Conservation (phyloP, 2,329 filamentous ascomycete genomes). For the Chrysoporthe puriensis region DNA sequence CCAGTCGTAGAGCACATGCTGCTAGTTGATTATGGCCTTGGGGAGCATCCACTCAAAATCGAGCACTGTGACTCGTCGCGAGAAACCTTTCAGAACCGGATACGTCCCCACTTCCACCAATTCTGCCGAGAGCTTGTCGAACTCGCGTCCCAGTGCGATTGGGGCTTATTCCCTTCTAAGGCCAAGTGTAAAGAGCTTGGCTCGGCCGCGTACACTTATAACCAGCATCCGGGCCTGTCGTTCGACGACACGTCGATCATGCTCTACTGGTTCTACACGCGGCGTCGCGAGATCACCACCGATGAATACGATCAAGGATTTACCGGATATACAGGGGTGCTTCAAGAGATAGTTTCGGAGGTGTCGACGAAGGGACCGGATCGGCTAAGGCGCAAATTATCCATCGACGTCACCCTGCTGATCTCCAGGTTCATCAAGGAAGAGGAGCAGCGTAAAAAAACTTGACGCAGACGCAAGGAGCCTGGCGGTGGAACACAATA, state of each 20-base stretch:
- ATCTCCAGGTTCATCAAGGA: conserved; percentile 20
- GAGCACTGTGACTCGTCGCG: background rate
- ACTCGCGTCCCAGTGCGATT: conserved; percentile 9
- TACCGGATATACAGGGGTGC: conserved; percentile 29
- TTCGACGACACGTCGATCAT: conserved; percentile 18
- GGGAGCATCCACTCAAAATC: conserved; percentile 6
- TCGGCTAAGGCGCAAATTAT: conserved; percentile 30
- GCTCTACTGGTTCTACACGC: conserved; percentile 27
- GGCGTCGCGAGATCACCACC: conserved; percentile 9
- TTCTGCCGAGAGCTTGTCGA: conserved; percentile 11
- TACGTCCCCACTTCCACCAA: background rate
- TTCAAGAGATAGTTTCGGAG: conserved; percentile 30
- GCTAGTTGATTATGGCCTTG: conserved; percentile 23
- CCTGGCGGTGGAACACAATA: background rate
- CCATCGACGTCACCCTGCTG: conserved; percentile 27
- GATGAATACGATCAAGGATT: background rate
- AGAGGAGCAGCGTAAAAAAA: background rate
- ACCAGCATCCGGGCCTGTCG: background rate
- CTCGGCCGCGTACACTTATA: background rate
- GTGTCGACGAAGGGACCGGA: conserved; percentile 24
- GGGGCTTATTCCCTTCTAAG: background rate
- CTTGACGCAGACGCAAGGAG: background rate
- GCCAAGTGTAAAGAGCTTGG: background rate
- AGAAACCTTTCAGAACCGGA: background rate
- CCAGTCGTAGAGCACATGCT: conserved; percentile 24